These are phyloP conservation scores for Penicillium sp. DNA, from an alignment of 2,329 filamentous ascomycete species.

Conservation along the genomic window DNA sequence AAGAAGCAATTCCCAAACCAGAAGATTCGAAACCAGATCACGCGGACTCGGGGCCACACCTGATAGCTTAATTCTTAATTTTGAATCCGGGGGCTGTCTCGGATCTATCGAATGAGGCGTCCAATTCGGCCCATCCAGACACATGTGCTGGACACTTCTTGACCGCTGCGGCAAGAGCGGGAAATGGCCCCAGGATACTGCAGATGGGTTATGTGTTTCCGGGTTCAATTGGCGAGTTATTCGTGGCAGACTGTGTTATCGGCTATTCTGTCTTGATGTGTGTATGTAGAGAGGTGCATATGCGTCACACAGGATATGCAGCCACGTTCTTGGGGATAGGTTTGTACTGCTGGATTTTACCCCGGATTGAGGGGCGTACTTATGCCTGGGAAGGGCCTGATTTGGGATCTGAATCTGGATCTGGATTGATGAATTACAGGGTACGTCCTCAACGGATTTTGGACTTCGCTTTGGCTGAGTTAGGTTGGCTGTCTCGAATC, in stretches of 20 bases:
- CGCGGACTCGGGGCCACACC: background rate
- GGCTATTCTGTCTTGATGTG: background rate
- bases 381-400: background rate
- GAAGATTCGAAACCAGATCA: background rate
- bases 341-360: background rate
- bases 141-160: constrained; percentile 2
- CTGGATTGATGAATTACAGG: background rate
- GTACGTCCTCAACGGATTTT: background rate
- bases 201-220: background rate
- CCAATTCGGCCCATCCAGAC: constrained; percentile 1
- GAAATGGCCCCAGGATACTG: background rate
- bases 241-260: background rate
- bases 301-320: background rate
- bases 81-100: background rate
- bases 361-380: background rate
- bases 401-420: background rate
- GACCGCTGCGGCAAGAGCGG: constrained; percentile 1
- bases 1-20: background rate
- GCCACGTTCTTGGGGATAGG: background rate
- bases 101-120: background rate
- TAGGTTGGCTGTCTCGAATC: background rate
- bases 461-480: background rate
- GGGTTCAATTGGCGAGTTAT: background rate
- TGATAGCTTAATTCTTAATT: background rate
- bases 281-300: background rate